A percentile compares a stretch with the other conserved stretches of the same genome.
These are phyloP conservation scores for Solidago caesia DNA, from an alignment of 129 eudicot species.

Conservation along the genomic window DNA sequence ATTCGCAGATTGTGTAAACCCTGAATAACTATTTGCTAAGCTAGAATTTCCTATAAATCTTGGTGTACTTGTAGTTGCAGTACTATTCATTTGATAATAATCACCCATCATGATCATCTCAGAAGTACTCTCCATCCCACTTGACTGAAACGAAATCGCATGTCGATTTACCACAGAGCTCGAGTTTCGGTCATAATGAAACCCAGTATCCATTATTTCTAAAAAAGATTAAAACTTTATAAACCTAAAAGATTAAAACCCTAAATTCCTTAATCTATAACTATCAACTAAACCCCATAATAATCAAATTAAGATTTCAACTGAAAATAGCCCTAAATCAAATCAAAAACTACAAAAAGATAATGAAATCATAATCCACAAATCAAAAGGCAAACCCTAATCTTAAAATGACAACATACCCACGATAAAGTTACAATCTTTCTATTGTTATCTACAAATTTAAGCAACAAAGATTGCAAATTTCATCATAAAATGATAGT, in stretches of 20 bases:
- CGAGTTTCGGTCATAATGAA: constrained; percentile 33
- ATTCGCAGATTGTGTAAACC: constrained; percentile 34
- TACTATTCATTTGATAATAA: constrained; percentile 24
- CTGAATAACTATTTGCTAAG: constrained; percentile 30
- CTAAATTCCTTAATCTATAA: constrained; percentile 18
- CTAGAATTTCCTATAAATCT: constrained; percentile 38
- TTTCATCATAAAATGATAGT: constrained; percentile 5
- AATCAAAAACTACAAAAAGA: neutral
- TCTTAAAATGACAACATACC: constrained; percentile 3
- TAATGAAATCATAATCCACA: constrained; percentile 6
- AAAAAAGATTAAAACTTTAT: neutral
- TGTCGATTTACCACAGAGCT: constrained; percentile 39
- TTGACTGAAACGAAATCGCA: constrained; percentile 48
- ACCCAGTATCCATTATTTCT: constrained; percentile 41
- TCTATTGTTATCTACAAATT: constrained; percentile 14
- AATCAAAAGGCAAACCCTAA: constrained; percentile 18
- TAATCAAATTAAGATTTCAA: constrained; percentile 22
- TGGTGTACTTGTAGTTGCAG: constrained; percentile 26
- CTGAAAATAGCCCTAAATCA: constrained; percentile 17
- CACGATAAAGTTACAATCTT: neutral
- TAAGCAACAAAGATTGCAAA: constrained; percentile 15
- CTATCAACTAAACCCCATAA: constrained; percentile 18
- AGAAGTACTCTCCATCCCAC: constrained; percentile 39
- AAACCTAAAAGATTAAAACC: constrained; percentile 20
- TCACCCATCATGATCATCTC: constrained; percentile 57